Base-by-base conservation (phyloP, 2,329 filamentous ascomycete species). In the Apiospora arundinis region DNA sequence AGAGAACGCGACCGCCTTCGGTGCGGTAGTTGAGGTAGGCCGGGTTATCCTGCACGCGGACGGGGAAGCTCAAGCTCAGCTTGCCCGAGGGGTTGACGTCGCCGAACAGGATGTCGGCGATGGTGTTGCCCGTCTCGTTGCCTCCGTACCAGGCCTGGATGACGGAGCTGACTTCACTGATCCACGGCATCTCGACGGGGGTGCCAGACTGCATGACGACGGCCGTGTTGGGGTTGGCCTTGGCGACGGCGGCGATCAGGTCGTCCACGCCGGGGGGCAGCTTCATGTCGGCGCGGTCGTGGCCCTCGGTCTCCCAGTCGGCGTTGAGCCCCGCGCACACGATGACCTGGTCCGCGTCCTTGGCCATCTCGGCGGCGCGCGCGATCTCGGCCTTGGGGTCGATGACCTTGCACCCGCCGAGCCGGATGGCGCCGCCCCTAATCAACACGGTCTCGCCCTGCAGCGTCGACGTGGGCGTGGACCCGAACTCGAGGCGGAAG, bases 121-220 rank as follows among this genome's bases (percentile, higher is more conserved):
- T 86, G 1, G 87, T 83, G 72, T 90, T 88, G 16, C 90, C 90
- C 28, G 86, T 87, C 76, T 92, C 87, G 75, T 92, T 94, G n/a
- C 94, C 93, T 72, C 93, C 92, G 77, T 95, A 96, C 93, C 93
- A 96, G 9, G 93, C 93, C 77, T 95, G 92, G 1, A 95, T 78
- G 1, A 95, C 83, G 1, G 90, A 89, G 9, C 82, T 80, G 2
- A 89, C 88, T 44, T 86, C 81, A 21, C 83, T 78, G 1, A 89
- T 84, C 91, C 91, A 93, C 0, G 92, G 91, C 91, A 94, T 92
- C 70, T 88, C 85, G 32, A 93, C 88, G 0, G 93, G 93, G 0
- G 92, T 94, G 46, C 93, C 93, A 0, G 92, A 93, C 76, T 95
- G 93, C 78, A 93, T 90, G 1, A 95, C 91, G 1, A 96, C 89